Evolutionary conservation across 73 alveolate species (phyloP).

Genomic region (Uronychia binucleata): DNA sequence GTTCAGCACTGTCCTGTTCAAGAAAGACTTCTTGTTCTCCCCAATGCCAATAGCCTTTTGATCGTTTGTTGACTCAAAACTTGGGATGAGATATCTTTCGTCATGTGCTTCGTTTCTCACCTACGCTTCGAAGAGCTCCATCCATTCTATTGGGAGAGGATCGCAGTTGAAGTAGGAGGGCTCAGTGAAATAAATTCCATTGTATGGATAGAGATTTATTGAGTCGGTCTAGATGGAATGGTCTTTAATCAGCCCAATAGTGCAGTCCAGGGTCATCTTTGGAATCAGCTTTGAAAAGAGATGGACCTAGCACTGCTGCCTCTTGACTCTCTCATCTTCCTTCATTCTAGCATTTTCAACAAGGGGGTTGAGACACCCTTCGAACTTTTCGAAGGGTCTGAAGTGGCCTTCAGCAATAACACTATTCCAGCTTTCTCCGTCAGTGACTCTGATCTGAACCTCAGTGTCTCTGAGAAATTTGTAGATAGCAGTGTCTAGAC

Average conservation of each 20-base stretch:
- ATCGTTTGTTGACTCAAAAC: background rate
- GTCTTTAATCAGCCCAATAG: conserved; percentile 33
- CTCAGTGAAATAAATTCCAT: conserved; percentile 52
- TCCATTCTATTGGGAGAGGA: conserved; percentile 57
- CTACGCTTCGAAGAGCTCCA: conserved; percentile 23
- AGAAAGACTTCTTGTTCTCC: background rate
- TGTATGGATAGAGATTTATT: conserved; percentile 21
- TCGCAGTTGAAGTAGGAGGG: conserved; percentile 44
- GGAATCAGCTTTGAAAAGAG: background rate
- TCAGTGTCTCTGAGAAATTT: conserved; percentile 66
- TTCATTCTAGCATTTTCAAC: background rate
- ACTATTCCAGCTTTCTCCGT: conserved; percentile 78
- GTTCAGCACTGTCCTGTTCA: background rate
- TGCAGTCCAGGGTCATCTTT: background rate
- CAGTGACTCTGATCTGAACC: conserved; percentile 72
- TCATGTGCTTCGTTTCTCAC: background rate
- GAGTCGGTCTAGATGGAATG: conserved; percentile 44
- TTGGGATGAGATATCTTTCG: background rate
- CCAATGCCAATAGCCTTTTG: background rate
- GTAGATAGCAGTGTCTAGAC: conserved; percentile 50
- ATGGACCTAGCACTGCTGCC: background rate
- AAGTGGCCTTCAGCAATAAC: conserved; percentile 32
- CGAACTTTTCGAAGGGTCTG: conserved; percentile 25
- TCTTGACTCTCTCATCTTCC: conserved; percentile 8
- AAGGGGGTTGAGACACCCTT: background rate